These are phyloP conservation scores for Hypoxylon trugodes DNA, from an alignment of 495 filamentous ascomycete genomes.

Conservation along the genomic window DNA sequence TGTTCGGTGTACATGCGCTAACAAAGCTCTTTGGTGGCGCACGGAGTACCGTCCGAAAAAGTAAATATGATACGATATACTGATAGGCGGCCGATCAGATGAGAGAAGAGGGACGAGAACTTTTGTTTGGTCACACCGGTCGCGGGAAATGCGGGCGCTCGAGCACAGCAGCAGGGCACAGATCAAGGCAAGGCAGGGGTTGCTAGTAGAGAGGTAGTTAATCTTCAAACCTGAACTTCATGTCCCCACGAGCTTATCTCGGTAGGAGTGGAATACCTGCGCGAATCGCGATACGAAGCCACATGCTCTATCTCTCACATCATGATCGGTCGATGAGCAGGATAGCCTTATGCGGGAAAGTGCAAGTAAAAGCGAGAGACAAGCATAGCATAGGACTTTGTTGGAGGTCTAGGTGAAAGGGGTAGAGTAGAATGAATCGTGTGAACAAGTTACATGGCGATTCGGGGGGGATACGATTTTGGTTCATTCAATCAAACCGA, in stretches of 20 bases:
- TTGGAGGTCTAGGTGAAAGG: no score
- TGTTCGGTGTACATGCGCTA: not conserved
- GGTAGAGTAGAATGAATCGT: no score
- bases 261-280: conserved; percentile 36
- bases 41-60: conserved; percentile 26
- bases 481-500: no score
- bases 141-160: conserved; percentile 8
- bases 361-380: not conserved
- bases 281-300: conserved; percentile 29
- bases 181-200: no score
- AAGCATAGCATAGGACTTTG: no score
- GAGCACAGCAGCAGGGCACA: not conserved
- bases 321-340: no score
- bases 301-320: conserved; percentile 9
- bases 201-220: no score
- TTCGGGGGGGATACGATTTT: no score
- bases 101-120: no score
- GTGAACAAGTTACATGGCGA: no score
- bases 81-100: not conserved
- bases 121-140: conserved; percentile 25
- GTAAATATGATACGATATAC: conserved; percentile 33
- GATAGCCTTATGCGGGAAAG: conserved; percentile 11
- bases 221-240: no score
- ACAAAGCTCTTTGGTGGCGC: not conserved
- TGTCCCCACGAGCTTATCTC: conserved; percentile 40